These are phyloP conservation scores for Pichia sp. DNA, from an alignment of 1,139 yeast species.

Conservation along the genomic window DNA sequence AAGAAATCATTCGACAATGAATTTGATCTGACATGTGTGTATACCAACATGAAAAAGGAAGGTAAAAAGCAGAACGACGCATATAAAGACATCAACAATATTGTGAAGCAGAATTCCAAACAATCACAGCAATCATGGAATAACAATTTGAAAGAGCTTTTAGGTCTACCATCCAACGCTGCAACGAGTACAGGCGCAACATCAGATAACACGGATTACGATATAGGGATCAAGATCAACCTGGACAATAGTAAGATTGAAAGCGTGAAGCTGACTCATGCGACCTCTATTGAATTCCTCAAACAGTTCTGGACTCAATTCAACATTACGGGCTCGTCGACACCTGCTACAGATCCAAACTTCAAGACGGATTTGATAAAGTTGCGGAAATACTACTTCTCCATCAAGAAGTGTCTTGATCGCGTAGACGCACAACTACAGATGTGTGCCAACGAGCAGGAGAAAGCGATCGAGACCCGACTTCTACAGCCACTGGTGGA, in stretches of 20 bases:
- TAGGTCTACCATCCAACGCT: conserved; percentile 13
- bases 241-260: conserved; percentile 28
- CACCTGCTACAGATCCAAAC: conserved; percentile 43
- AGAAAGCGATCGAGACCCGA: conserved; percentile 22
- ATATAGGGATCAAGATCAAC: conserved; percentile 14
- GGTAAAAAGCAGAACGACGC: conserved; percentile 37
- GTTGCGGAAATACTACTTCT: conserved; percentile 37
- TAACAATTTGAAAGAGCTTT: conserved; percentile 9
- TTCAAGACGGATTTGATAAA: conserved; percentile 34
- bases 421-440: conserved; percentile 34
- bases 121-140: conserved; percentile 42
- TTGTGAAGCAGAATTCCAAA: conserved; percentile 51
- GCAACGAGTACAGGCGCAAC: conserved; percentile 9
- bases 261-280: conserved; percentile 45
- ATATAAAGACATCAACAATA: conserved; percentile 39
- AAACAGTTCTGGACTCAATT: conserved; percentile 65
- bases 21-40: conserved; percentile 38
- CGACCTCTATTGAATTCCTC: conserved; percentile 62
- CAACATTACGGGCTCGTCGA: conserved; percentile 32
- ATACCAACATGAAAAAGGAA: conserved; percentile 30
- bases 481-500: conserved; percentile 33
- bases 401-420: conserved; percentile 41
- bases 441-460: conserved; percentile 21
- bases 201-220: conserved; percentile 21
- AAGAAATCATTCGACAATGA: conserved; percentile 29